Conservation (phyloP, 176 grass and related monocot genomes). For the Stipa capillata region DNA sequence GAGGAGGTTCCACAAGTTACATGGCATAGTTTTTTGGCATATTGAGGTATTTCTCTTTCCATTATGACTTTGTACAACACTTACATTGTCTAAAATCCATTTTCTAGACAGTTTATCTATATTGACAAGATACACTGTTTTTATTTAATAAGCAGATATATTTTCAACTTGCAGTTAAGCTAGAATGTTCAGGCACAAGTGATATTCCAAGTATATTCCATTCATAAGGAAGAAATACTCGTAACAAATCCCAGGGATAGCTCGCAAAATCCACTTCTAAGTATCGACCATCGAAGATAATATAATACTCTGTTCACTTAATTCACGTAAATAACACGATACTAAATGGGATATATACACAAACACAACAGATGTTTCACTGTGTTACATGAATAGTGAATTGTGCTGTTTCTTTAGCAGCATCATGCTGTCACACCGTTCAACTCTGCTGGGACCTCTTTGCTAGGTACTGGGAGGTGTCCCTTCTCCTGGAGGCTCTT, state of each 20-base stretch:
- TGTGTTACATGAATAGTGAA: not conserved
- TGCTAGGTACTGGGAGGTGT: conserved; percentile 39
- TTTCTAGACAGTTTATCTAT: no score
- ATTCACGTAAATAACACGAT: conserved; percentile 1
- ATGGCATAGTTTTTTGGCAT: no score
- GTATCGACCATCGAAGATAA: not conserved
- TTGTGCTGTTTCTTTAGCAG: not conserved
- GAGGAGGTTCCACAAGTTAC: not conserved
- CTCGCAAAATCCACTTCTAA: not conserved
- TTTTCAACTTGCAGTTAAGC: no score
- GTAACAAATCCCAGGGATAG: not conserved
- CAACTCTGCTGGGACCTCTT: not conserved
- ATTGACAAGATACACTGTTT: not conserved
- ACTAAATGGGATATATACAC: not conserved
- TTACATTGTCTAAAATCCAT: not conserved
- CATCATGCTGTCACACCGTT: not conserved
- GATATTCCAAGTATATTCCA: not conserved
- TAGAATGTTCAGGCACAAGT: not conserved
- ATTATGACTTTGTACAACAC: not conserved
- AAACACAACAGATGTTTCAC: not conserved
- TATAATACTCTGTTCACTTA: not conserved
- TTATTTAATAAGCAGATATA: not conserved
- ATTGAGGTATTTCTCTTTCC: not conserved
- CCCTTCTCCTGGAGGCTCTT: conserved; percentile 87
- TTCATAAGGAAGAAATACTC: not conserved